These are phyloP conservation scores for Houttuynia cordata DNA, from an alignment of 164 flowering plant genomes.

Conservation along the genomic window DNA sequence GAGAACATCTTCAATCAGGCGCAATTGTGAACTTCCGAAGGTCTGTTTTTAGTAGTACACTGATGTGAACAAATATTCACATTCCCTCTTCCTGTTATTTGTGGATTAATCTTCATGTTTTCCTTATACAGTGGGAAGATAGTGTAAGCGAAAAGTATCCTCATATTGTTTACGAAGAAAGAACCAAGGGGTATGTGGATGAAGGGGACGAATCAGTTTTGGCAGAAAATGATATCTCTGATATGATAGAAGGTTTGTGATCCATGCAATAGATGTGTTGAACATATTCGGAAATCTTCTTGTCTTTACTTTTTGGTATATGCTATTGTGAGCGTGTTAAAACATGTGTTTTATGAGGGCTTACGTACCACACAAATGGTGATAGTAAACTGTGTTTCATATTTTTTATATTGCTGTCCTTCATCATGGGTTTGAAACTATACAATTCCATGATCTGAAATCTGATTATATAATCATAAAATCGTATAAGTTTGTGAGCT, in stretches of 20 bases:
- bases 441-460: no score
- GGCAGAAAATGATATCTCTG: slow-evolving; percentile 29
- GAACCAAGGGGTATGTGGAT: slow-evolving; percentile 40
- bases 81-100: background rate
- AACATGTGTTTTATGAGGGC: no score
- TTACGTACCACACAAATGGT: no score
- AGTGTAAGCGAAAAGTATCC: slow-evolving; percentile 72
- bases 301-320: no score
- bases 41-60: slow-evolving; percentile 19
- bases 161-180: slow-evolving; percentile 79
- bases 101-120: slow-evolving; percentile 5
- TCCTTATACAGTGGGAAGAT: slow-evolving; percentile 63
- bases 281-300: no score
- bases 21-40: slow-evolving; percentile 75
- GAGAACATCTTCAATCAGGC: slow-evolving; percentile 92
- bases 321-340: no score
- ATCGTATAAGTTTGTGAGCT: no score
- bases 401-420: no score
- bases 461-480: no score
- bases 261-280: background rate
- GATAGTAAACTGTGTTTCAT: no score
- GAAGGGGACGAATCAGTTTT: slow-evolving; percentile 22
- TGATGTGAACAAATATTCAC: background rate
- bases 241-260: slow-evolving; percentile 62
- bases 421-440: no score